phyloP scores from a whole-genome alignment of 352 stramenopile genomes.

The Thalassiosira delicatula region DNA sequence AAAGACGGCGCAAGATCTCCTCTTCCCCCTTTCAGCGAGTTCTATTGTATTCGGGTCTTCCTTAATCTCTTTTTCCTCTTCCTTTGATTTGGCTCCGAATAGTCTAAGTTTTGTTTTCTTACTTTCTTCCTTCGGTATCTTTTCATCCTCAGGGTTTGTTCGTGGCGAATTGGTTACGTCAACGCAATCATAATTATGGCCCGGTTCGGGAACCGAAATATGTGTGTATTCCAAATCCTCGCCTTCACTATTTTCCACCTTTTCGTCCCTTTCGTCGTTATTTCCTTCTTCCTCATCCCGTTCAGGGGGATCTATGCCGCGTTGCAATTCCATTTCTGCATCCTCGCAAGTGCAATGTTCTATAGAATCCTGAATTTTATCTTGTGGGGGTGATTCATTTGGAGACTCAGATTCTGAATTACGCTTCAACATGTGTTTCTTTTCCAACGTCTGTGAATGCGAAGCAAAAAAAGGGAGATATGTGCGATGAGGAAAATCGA shows the following conservation, averaged over 20 bases:
- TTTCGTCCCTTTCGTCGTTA: background rate
- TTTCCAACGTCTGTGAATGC: constrained; percentile 46
- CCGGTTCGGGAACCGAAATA: background rate
- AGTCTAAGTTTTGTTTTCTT: constrained; percentile 4
- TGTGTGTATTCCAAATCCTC: constrained; percentile 4
- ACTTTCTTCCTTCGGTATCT: background rate
- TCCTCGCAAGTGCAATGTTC: background rate
- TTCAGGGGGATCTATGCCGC: constrained; percentile 4
- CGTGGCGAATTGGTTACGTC: background rate
- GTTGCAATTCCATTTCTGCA: background rate
- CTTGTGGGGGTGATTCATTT: background rate
- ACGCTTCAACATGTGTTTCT: constrained; percentile 43
- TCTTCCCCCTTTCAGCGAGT: background rate
- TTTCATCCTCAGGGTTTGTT: background rate
- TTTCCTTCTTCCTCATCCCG: background rate
- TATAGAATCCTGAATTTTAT: background rate
- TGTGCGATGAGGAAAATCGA: constrained; percentile 5
- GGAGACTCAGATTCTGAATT: background rate
- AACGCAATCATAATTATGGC: background rate
- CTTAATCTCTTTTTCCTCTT: background rate
- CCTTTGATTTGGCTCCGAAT: background rate
- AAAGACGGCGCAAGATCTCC: constrained; percentile 27
- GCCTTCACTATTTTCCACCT: too few relatives aligned
- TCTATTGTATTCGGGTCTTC: background rate
- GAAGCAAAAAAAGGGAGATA: constrained; percentile 13